Base-by-base conservation (phyloP, 345 rosid genomes). In the Nasturtium officinale region DNA sequence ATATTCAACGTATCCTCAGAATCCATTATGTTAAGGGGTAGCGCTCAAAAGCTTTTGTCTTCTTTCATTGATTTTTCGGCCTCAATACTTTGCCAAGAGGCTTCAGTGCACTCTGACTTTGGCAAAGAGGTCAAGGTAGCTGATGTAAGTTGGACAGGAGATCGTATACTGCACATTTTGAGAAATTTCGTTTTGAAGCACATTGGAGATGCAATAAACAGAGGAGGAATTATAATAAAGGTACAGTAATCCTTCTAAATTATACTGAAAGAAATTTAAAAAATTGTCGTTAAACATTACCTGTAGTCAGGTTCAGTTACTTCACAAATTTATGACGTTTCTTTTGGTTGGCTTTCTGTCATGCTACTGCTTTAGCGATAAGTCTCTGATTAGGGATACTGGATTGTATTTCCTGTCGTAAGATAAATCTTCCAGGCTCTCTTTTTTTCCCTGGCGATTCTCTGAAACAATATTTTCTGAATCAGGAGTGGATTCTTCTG, bases 401-500 rank as follows among this genome's bases (percentile, higher is more conserved):
- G 12, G 18, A 42, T 32, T 57, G 30, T 68, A 54, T 5, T 12
- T 46, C 15, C 6, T 33, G 10, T 29, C 47, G 21, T 76, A 45
- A 60, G 48, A 32, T 52, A 58, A 21, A 46, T 46, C 35, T 35
- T n/a, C 2, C 0, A 25, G 45, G 47, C 46, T 16, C 42, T 76
- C 33, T 63, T 55, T 40, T 53, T 70, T 62, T 25, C 30, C 17
- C 52, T 69, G 52, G 20, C 17, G 9, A 20, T 57, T 48, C 25
- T 57, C 60, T 57, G 51, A 46, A 61, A 33, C 37, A 33, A 33
- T 33, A 5, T 52, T 46, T 12, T 64, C 77, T 77, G 42, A 69
- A 61, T 37, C 90, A 94, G 99, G 97, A 86, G 65, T 90, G 96
- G 99, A 82, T 91, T 82, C 93, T 87, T 66, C 76, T 95, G 75